Evolutionary conservation across 1,284 basidiomycete genomes (phyloP).

Genomic region (Heterobasidion annosum): DNA sequence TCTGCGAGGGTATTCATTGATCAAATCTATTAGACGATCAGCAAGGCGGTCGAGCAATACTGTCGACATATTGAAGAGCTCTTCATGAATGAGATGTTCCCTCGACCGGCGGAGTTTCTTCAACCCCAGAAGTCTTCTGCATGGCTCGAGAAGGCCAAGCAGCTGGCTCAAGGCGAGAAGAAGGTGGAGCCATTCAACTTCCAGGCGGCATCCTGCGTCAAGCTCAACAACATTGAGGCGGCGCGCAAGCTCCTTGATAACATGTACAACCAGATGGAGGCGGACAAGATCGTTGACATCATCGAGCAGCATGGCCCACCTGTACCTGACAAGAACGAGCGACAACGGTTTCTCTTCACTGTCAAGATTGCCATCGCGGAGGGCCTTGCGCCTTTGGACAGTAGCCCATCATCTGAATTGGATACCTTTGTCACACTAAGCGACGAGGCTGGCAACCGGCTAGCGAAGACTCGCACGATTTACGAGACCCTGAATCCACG

Average conservation of each 20-base stretch:
- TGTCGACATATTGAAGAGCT: constrained; percentile 82
- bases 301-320: constrained; percentile 53
- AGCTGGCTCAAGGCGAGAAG: constrained; percentile 78
- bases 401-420: constrained; percentile 58
- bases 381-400: constrained; percentile 67
- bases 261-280: constrained; percentile 89
- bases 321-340: constrained; percentile 58
- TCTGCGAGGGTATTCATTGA: background rate
- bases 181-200: constrained; percentile 94
- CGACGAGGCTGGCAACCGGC: constrained; percentile 82
- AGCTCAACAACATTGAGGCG: constrained; percentile 95
- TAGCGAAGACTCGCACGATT: constrained; percentile 94
- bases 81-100: constrained; percentile 93
- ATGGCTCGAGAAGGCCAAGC: constrained; percentile 91
- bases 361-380: constrained; percentile 92
- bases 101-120: constrained; percentile 64
- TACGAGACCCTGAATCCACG: constrained; percentile 87
- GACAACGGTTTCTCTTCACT: constrained; percentile 78
- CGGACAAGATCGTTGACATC: constrained; percentile 77
- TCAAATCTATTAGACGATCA: constrained; percentile 59
- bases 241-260: constrained; percentile 87
- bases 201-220: constrained; percentile 88
- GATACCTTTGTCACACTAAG: constrained; percentile 95
- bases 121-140: constrained; percentile 83
- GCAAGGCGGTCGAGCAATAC: constrained; percentile 89